Evolutionary conservation across 2,329 filamentous ascomycete species (phyloP), one percentile per base, ranked within the genome.

Genomic region (Cordyceps pruinosa): DNA sequence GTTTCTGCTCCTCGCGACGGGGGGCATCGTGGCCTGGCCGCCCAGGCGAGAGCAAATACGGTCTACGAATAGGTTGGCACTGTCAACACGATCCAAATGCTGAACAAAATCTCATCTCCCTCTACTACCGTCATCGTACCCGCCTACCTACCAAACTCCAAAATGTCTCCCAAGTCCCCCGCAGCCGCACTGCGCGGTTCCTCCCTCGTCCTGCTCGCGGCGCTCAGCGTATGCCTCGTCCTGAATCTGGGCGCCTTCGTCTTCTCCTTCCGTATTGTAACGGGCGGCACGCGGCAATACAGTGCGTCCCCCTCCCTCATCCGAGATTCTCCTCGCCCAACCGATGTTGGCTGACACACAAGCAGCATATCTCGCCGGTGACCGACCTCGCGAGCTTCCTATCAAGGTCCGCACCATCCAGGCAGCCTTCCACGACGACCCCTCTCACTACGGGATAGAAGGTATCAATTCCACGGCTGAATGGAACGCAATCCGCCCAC

Each of bases 381-480:
- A 50, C 32, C 47, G 30, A 23, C 47, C 47, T 35, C 47, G 47
- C 8, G 47, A 50, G 47, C 47, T 50, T n/a, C 47, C 47, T 10
- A 6, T 50, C 17, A 35, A 21, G 30, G 32, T 50, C 23, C 47
- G 32, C 47, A 35, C 47, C 30, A 50, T 50, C 34, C 30, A 37
- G 30, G 32, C 30, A 9, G 47, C 30, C 47, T 50, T 50, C 10
- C n/a, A 37, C 32, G 32, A 50, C 32, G 47, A 50, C 47, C 32
- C 32, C 30, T 17, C 15, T 13, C 19, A 50, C 47, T 50, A 50
- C 17, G 13, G 23, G 47, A 23, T 50, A 5, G 19, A 50, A 26
- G 47, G 47, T n/a, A 25, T 37, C 21, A 28, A 12, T 4, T 30
- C 47, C 2, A 50, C 30, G 12, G 47, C 47, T 7, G 32, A 50